phyloP scores from a whole-genome alignment of 1,284 basidiomycete species.

The Papiliotrema laurentii region DNA sequence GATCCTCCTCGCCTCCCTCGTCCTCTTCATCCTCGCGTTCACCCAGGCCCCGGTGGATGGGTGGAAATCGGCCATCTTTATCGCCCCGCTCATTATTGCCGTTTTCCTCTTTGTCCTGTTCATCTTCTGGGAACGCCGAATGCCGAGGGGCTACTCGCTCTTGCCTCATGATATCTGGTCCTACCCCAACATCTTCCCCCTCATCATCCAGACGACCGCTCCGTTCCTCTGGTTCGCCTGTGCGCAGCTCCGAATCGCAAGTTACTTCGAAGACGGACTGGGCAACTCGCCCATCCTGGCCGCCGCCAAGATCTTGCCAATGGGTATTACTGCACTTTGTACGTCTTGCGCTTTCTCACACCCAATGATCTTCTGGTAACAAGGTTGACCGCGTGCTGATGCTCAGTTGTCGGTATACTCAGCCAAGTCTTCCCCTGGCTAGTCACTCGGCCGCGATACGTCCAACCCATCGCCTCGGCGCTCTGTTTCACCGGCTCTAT shows the following conservation, averaged over 20 bases:
- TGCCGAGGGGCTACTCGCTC: slow-evolving; percentile 37
- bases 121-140: slow-evolving; percentile 44
- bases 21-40: slow-evolving; percentile 45
- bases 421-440: slow-evolving; percentile 35
- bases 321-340: slow-evolving; percentile 39
- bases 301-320: slow-evolving; percentile 41
- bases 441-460: slow-evolving; percentile 37
- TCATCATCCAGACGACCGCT: slow-evolving; percentile 34
- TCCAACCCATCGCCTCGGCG: slow-evolving; percentile 31
- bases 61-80: slow-evolving; percentile 41
- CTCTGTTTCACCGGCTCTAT: slow-evolving; percentile 36
- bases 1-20: slow-evolving; percentile 32
- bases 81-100: slow-evolving; percentile 52
- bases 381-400: background rate
- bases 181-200: slow-evolving; percentile 44
- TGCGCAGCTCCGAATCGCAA: slow-evolving; percentile 41
- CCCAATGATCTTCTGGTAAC: background rate
- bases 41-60: slow-evolving; percentile 40
- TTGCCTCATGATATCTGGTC: slow-evolving; percentile 43
- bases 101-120: slow-evolving; percentile 60
- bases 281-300: slow-evolving; percentile 38
- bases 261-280: slow-evolving; percentile 41
- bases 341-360: background rate
- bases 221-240: slow-evolving; percentile 41
- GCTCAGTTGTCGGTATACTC: slow-evolving; percentile 25